Conservation (phyloP, 345 rosid species). For the Mangifera indica region DNA sequence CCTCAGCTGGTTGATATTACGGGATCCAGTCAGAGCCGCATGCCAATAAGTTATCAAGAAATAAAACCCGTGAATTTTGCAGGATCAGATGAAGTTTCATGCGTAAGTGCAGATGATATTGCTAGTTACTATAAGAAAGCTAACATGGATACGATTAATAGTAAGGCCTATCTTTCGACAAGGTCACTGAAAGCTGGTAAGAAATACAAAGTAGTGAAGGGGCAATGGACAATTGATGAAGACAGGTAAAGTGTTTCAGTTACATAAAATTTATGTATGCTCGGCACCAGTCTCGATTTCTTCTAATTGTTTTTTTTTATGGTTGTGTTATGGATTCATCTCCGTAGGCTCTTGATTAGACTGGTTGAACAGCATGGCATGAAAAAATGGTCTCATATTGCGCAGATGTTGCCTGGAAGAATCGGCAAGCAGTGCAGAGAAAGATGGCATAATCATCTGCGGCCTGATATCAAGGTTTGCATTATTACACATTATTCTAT, state of each 20-base stretch:
- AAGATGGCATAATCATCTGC: slow-evolving; percentile 95
- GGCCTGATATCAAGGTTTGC: slow-evolving; percentile 84
- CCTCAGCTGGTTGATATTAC: slow-evolving; percentile 20
- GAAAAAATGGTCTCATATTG: slow-evolving; percentile 83
- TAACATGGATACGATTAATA: slow-evolving; percentile 31
- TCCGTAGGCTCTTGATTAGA: slow-evolving; percentile 50
- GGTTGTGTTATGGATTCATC: background rate
- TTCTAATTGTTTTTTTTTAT: background rate
- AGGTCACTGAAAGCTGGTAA: slow-evolving; percentile 46
- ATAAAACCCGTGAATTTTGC: slow-evolving; percentile 42
- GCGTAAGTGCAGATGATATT: slow-evolving; percentile 33
- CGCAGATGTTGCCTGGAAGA: slow-evolving; percentile 76
- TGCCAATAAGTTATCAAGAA: slow-evolving; percentile 40
- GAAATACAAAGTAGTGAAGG: slow-evolving; percentile 66
- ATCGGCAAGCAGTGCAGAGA: slow-evolving; percentile 97
- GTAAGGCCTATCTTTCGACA: slow-evolving; percentile 28
- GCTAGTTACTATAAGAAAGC: slow-evolving; percentile 30
- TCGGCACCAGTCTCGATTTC: background rate
- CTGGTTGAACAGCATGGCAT: slow-evolving; percentile 67
- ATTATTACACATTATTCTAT: too few relatives aligned
- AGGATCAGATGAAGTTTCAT: slow-evolving; percentile 62
- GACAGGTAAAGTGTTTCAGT: slow-evolving; percentile 55
- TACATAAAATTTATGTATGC: background rate
- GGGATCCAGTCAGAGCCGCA: slow-evolving; percentile 35
- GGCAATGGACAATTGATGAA: slow-evolving; percentile 91